Evolutionary conservation across 352 stramenopile species (phyloP), one percentile per base, ranked within the genome.

Genomic region (Globisporangium viniferum): DNA sequence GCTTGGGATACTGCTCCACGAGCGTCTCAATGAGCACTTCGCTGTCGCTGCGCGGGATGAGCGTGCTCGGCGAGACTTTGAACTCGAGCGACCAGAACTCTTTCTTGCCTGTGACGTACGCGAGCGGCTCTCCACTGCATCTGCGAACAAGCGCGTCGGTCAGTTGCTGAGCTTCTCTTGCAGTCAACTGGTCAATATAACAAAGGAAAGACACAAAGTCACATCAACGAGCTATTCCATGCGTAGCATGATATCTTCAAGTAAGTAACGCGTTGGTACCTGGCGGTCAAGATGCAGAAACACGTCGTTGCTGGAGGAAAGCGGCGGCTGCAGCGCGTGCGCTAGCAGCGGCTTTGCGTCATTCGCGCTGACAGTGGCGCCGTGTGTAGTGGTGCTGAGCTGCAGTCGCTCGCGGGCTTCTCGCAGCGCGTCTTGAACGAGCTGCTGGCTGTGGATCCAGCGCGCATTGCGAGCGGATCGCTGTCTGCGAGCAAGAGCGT

Each of bases 11-110:
- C 70, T 82, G 65, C 2, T 70, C 59, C 66, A 76, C 55, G 6
- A 93, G 70, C 41, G 82, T 84, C 31, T 95, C 85, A 65, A 95
- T 84, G 6, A 95, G 79, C 24, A 91, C 75, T 74, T 95, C 87
- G 57, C 84, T 93, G 62, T 95, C 87, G 41, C 76, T 88, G n/a
- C 87, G 84, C 39, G 87, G 87, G 62, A 95, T 93, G 39, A 95
- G 79, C 31, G 85, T 93, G 22, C 87, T 77, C 1, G 53, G 71
- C 0, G 81, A 77, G 20, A 93, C 82, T 33, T 39, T 15, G 35
- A 93, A 85, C 3, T 76, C 63, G 54, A 93, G 68, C 1, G 84
- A 92, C 85, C 86, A 95, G 64, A 95, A 95, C 70, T 91, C 85
- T 62, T 90, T 91, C 54, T 57, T 51, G 31, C 81, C 82, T 0